Percentiles rank a stretch among this genome's conserved stretches.
Conservation (phyloP, 768 basidiomycete species). For the Lentinula boryana region DNA sequence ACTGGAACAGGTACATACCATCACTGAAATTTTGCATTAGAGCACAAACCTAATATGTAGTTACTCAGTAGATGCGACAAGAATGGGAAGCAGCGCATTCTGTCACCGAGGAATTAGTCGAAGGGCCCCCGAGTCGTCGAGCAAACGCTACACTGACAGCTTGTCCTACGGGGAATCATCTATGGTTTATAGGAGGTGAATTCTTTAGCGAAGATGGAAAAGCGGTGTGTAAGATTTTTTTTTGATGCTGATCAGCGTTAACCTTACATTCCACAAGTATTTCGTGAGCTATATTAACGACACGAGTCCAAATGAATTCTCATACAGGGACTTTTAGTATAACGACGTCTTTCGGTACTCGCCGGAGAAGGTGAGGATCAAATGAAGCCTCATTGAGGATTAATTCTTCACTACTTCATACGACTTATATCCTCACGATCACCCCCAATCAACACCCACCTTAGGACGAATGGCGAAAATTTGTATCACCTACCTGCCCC, state of each 20-base stretch:
- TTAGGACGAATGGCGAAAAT: slow-evolving; percentile 86
- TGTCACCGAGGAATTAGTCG: slow-evolving; percentile 80
- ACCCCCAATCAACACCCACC: neutral
- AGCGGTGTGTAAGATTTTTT: slow-evolving; percentile 41
- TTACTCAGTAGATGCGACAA: slow-evolving; percentile 58
- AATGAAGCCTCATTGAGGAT: neutral
- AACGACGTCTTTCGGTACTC: slow-evolving; percentile 84
- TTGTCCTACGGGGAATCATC: slow-evolving; percentile 73
- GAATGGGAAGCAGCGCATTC: slow-evolving; percentile 82
- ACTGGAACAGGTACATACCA: slow-evolving; percentile 58
- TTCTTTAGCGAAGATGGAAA: slow-evolving; percentile 84
- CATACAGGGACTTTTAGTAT: slow-evolving; percentile 29
- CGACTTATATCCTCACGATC: too few relatives aligned
- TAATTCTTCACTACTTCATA: neutral
- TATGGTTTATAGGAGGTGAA: slow-evolving; percentile 85
- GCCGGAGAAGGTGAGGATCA: slow-evolving; percentile 61
- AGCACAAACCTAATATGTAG: neutral
- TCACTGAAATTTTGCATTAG: neutral
- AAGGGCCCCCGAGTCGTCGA: slow-evolving; percentile 76
- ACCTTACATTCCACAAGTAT: slow-evolving; percentile 36
- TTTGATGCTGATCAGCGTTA: neutral
- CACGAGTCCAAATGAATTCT: neutral
- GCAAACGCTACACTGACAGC: slow-evolving; percentile 80
- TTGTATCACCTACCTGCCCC: slow-evolving; percentile 78
- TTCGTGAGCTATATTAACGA: slow-evolving; percentile 29